Percentiles rank a stretch among this genome's conserved stretches.
Conservation (phyloP, 768 basidiomycete species). For the Chlorophyllum brunneum region DNA sequence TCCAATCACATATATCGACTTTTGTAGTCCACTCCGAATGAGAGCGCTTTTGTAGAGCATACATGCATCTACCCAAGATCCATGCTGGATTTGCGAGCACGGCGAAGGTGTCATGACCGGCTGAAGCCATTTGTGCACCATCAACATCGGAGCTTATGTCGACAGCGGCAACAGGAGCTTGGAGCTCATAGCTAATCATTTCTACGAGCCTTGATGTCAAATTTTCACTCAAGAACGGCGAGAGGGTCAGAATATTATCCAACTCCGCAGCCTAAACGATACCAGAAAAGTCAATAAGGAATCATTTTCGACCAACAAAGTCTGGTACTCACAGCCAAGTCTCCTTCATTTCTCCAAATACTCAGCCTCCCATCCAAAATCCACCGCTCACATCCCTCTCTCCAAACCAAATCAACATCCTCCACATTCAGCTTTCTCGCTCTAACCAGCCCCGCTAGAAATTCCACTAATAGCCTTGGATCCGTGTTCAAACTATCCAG, state of each 20-base stretch:
- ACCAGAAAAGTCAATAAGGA: slow-evolving; percentile 1
- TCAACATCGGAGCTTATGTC: too few relatives aligned
- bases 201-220: slow-evolving; percentile 37
- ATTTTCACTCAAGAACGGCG: slow-evolving; percentile 44
- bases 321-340: slow-evolving; percentile 40
- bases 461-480: slow-evolving; percentile 37
- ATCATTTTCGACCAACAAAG: background rate
- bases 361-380: slow-evolving; percentile 35
- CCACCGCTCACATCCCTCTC: slow-evolving; percentile 48
- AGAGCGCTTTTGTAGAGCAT: slow-evolving; percentile 42
- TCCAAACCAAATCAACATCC: slow-evolving; percentile 60
- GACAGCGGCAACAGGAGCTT: slow-evolving; percentile 13
- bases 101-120: background rate
- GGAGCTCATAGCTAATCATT: slow-evolving; percentile 41
- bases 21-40: slow-evolving; percentile 41
- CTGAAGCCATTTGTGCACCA: slow-evolving; percentile 19
- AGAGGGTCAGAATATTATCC: slow-evolving; percentile 50
- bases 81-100: slow-evolving; percentile 41
- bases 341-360: slow-evolving; percentile 36
- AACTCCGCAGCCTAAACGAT: slow-evolving; percentile 44
- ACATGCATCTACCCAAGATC: slow-evolving; percentile 60
- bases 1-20: slow-evolving; percentile 51
- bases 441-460: slow-evolving; percentile 46
- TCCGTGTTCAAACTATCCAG: slow-evolving; percentile 41
- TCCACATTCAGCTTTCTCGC: slow-evolving; percentile 41